phyloP scores from a whole-genome alignment of 2,329 filamentous ascomycete species.

The Talaromyces amestolkiae region DNA sequence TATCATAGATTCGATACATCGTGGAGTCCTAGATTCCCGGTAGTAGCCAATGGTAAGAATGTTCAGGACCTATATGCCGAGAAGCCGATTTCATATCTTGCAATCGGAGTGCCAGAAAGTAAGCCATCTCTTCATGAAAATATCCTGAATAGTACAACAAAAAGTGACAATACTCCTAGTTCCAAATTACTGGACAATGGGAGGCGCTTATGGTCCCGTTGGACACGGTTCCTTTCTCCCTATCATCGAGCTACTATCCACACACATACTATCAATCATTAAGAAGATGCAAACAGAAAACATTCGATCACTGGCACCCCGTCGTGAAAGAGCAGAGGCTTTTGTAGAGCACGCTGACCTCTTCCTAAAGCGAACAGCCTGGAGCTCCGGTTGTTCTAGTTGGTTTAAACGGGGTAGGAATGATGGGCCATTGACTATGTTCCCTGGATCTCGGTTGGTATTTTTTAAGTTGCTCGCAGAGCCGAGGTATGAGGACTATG shows the following conservation, averaged over 20 bases:
- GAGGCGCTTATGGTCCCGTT: slow-evolving; percentile 43
- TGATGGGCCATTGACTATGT: slow-evolving; percentile 34
- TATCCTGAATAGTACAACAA: too few relatives aligned
- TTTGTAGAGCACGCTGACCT: slow-evolving; percentile 44
- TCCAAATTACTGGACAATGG: slow-evolving; percentile 47
- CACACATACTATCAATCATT: slow-evolving; percentile 42
- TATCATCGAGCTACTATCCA: slow-evolving; percentile 40
- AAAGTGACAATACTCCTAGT: too few relatives aligned
- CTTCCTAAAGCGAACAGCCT: slow-evolving; percentile 40
- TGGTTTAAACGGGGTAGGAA: slow-evolving; percentile 40
- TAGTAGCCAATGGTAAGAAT: too few relatives aligned
- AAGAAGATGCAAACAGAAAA: slow-evolving; percentile 43
- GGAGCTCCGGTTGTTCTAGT: slow-evolving; percentile 33
- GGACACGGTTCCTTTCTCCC: slow-evolving; percentile 44
- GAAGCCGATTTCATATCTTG: too few relatives aligned
- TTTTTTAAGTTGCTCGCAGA: slow-evolving; percentile 39
- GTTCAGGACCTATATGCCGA: too few relatives aligned
- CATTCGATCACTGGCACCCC: slow-evolving; percentile 41
- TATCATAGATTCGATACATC: too few relatives aligned
- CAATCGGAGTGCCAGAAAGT: too few relatives aligned
- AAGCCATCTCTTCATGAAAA: too few relatives aligned
- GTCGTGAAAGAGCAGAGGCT: slow-evolving; percentile 29
- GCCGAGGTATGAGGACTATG: slow-evolving; percentile 45
- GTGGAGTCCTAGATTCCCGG: too few relatives aligned
- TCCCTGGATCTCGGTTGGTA: slow-evolving; percentile 38